Percentiles rank a stretch among this genome's conserved stretches.
These are phyloP conservation scores for Choricystis sp. DNA, from an alignment of 139 green algal species.

Conservation along the genomic window DNA sequence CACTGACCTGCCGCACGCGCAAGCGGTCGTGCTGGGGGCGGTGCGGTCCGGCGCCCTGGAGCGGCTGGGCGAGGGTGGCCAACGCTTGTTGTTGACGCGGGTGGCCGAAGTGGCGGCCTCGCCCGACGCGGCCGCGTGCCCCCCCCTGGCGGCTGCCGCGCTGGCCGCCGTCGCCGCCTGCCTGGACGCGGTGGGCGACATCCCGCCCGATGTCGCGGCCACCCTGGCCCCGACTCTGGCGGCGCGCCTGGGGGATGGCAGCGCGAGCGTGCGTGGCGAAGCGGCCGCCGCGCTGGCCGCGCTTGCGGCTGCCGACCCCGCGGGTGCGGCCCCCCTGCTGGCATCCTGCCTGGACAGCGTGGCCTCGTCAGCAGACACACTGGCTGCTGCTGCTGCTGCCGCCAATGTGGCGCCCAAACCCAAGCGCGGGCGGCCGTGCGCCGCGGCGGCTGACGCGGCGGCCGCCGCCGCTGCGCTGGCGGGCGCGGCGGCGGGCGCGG, in stretches of 20 bases:
- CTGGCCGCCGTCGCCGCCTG: constrained; percentile 47
- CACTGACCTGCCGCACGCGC: not conserved
- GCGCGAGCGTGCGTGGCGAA: constrained; percentile 7
- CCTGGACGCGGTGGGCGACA: constrained; percentile 60
- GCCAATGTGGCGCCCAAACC: constrained; percentile 11
- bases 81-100: too few relatives aligned
- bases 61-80: not conserved
- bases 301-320: constrained; percentile 36
- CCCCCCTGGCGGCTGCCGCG: constrained; percentile 31
- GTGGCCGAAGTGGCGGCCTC: too few relatives aligned
- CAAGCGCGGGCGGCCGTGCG: constrained; percentile 26
- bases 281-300: constrained; percentile 43
- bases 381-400: constrained; percentile 13
- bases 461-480: constrained; percentile 26
- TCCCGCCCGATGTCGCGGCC: constrained; percentile 17
- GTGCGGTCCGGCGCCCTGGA: not conserved
- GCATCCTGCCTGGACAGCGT: constrained; percentile 17
- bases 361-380: constrained; percentile 2
- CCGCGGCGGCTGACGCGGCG: not conserved
- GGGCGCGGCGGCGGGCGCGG: constrained; percentile 33
- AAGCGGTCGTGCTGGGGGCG: not conserved
- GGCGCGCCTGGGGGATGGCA: constrained; percentile 17
- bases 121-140: constrained; percentile 6
- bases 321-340: constrained; percentile 26
- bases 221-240: constrained; percentile 26